Evolutionary conservation across 2,329 filamentous ascomycete genomes (phyloP), one percentile per base, ranked within the genome.

Genomic region (Sclerotinia trifoliorum): DNA sequence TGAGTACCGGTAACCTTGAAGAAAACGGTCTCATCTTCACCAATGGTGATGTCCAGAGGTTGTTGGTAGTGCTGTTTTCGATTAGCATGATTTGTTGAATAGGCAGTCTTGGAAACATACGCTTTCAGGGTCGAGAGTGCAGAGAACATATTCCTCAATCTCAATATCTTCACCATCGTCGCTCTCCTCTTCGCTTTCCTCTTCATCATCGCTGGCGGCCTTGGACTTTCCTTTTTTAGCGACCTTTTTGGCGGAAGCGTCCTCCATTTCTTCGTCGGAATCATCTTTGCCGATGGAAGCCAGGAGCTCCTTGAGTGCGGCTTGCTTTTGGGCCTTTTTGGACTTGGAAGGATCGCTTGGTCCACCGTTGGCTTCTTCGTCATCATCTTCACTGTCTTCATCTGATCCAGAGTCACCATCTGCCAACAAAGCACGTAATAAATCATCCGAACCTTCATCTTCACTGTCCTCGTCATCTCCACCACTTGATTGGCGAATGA

Each of bases 1-100:
- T 97, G 93, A 71, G 92, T 95, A 76, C 95, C 95, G 71, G 87
- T 89, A 73, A 96, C 93, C 78, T 91, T 87, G 84, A 99, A 98
- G 85, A 92, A 97, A 73, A 97, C 90, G 75, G 88, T 88, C 85
- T 99, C 95, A 74, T 91, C 87, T 79, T 97, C 91, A 76, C 87
- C 88, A 78, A 99, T 88, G 72, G 92, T 95, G 80, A 99, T 92
- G 81, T 99, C 93, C 69, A 99, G 88, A 60, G 95, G 83, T 82
- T 99, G 96, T 82, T 99, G 95, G 86, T 90, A 97, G 83, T 92
- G 88, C 95, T 98, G 76, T 58, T 39, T 13, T 51, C 13, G 69
- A 77, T 80, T 77, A 81, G 73, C 60, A 55, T 68, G 65, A 52
- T 61, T 29, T 11, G 21, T 35, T 61, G 29, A 17, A 24, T 15